Conservation (phyloP, 192 early-diverging fungal genomes). For the Podila horticola region DNA sequence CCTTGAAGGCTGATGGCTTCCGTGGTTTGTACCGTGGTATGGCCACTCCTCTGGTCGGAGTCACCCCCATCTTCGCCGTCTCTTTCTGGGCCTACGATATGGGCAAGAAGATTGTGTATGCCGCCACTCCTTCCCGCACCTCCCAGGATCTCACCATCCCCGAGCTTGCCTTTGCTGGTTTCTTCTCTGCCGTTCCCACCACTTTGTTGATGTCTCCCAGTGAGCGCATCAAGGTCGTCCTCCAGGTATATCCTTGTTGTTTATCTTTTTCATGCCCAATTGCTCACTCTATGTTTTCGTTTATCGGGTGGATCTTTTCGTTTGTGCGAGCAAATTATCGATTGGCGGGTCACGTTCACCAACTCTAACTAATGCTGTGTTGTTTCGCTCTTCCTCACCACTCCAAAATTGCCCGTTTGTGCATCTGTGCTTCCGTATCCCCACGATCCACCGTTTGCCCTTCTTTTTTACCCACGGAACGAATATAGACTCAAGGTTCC, state of each 20-base stretch:
- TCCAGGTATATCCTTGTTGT: constrained; percentile 72
- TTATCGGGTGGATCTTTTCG: background rate
- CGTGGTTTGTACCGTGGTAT: constrained; percentile 96
- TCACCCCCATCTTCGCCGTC: constrained; percentile 96
- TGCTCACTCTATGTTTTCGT: background rate
- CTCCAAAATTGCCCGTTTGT: background rate
- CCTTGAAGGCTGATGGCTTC: constrained; percentile 89
- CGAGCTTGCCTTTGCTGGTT: constrained; percentile 91
- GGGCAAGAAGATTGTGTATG: constrained; percentile 77
- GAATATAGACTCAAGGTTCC: constrained; percentile 59
- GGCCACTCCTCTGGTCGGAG: constrained; percentile 90
- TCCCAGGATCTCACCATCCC: constrained; percentile 69
- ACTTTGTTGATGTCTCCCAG: constrained; percentile 94
- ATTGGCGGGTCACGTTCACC: no score
- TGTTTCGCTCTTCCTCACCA: no score
- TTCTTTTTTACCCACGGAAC: background rate
- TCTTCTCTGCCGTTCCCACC: constrained; percentile 94
- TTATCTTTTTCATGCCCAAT: background rate
- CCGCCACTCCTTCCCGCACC: constrained; percentile 65
- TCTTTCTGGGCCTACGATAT: constrained; percentile 93
- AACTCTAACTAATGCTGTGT: no score
- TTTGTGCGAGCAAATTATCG: no score
- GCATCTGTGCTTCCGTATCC: background rate
- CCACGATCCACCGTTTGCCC: background rate
- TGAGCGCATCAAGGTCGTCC: constrained; percentile 95